Conservation (phyloP, 768 basidiomycete genomes). For the Lactarius akahatsu region DNA sequence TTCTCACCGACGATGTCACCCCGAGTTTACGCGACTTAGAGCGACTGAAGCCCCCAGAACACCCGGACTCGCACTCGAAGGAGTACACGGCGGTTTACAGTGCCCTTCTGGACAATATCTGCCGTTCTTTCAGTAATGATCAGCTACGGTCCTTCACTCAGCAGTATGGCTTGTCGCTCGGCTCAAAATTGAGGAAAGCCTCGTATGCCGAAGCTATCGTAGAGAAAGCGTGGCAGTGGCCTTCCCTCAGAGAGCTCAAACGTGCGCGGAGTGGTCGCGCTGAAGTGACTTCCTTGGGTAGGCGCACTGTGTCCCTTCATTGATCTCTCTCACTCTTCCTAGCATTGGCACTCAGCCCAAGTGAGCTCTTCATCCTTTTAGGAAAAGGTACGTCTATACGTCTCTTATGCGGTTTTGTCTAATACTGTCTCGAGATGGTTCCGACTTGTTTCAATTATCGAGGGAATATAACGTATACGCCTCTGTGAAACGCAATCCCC, state of each 20-base stretch:
- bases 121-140: slow-evolving; percentile 59
- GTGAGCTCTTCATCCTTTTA: slow-evolving; percentile 66
- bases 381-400: slow-evolving; percentile 55
- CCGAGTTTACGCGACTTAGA: slow-evolving; percentile 65
- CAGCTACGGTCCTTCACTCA: slow-evolving; percentile 58
- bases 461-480: slow-evolving; percentile 60
- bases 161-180: slow-evolving; percentile 44
- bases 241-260: slow-evolving; percentile 53
- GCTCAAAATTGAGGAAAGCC: slow-evolving; percentile 37
- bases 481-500: slow-evolving; percentile 54
- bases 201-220: slow-evolving; percentile 53
- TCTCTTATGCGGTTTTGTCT: slow-evolving; percentile 12
- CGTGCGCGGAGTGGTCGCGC: slow-evolving; percentile 50
- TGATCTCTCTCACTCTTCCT: slow-evolving; percentile 14
- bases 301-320: slow-evolving; percentile 31
- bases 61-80: slow-evolving; percentile 42
- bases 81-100: slow-evolving; percentile 56
- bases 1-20: slow-evolving; percentile 45
- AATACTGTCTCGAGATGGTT: slow-evolving; percentile 50
- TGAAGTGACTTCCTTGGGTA: slow-evolving; percentile 48
- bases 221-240: slow-evolving; percentile 69
- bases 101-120: slow-evolving; percentile 51
- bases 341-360: slow-evolving; percentile 59
- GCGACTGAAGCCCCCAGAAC: slow-evolving; percentile 46
- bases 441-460: slow-evolving; percentile 59